phyloP scores from a whole-genome alignment of 2,329 filamentous ascomycete species.

The Didymella pinodella region DNA sequence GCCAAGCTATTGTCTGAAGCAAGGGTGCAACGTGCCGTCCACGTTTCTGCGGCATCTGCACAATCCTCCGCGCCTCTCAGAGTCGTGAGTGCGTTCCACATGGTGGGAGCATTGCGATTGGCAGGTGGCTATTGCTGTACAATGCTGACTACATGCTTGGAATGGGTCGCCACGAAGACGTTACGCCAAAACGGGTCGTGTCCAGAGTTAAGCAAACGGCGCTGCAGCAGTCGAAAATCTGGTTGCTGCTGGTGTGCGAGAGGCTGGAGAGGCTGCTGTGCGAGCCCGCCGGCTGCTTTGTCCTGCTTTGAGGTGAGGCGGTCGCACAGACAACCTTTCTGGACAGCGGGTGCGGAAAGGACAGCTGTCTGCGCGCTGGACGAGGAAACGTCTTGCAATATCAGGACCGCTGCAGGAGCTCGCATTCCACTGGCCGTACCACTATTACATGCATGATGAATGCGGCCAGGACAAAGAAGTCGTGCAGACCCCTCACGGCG shows the following conservation, averaged over 20 bases:
- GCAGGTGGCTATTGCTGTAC: conserved; percentile 24
- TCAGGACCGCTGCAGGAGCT: conserved; percentile 14
- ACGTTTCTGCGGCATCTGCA: conserved; percentile 43
- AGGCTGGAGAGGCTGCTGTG: conserved; percentile 23
- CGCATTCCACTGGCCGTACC: conserved; percentile 24
- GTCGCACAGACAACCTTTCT: conserved; percentile 27
- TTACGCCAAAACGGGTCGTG: conserved; percentile 43
- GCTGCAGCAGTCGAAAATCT: conserved; percentile 39
- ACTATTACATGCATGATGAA: conserved; percentile 26
- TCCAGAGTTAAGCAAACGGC: conserved; percentile 40
- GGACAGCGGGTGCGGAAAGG: conserved; percentile 29
- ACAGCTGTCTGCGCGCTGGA: conserved; percentile 25
- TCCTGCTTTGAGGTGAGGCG: conserved; percentile 11
- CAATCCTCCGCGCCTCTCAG: conserved; percentile 43
- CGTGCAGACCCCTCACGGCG: conserved; percentile 3
- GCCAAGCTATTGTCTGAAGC: conserved; percentile 26
- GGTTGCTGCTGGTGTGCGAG: conserved; percentile 27
- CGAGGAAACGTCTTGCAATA: conserved; percentile 11
- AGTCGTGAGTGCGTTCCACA: conserved; percentile 31
- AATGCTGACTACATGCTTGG: conserved; percentile 26
- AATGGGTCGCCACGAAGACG: conserved; percentile 28
- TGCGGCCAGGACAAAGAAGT: conserved; percentile 22
- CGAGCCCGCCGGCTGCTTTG: not conserved
- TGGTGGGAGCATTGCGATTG: conserved; percentile 33
- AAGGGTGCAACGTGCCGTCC: conserved; percentile 49